phyloP scores from a whole-genome alignment of 1,139 yeast genomes.

The Suhomyces wounanorum region DNA sequence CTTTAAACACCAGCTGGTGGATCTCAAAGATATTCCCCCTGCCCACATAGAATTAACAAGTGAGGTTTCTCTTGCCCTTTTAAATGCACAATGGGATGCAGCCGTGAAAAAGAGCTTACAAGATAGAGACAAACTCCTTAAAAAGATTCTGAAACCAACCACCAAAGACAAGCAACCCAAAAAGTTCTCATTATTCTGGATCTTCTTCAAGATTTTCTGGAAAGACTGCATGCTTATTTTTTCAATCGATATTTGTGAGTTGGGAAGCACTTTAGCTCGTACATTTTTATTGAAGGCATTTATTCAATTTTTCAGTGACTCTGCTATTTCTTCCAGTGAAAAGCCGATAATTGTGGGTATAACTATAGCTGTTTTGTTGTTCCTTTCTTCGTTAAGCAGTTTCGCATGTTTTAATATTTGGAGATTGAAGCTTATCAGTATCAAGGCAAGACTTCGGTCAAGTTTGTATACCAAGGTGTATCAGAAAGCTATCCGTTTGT shows the following conservation, averaged over 20 bases:
- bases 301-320: conserved; percentile 28
- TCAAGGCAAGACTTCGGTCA: conserved; percentile 23
- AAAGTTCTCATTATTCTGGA: conserved; percentile 18
- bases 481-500: conserved; percentile 36
- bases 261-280: conserved; percentile 25
- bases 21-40: conserved; percentile 27
- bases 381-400: conserved; percentile 26
- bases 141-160: conserved; percentile 16
- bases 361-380: conserved; percentile 31
- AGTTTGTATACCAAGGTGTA: conserved; percentile 35
- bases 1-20: conserved; percentile 23
- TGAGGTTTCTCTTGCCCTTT: conserved; percentile 22
- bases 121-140: conserved; percentile 14
- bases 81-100: conserved; percentile 24
- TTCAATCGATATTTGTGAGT: conserved; percentile 24
- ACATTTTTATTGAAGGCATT: conserved; percentile 37
- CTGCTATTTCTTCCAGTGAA: conserved; percentile 14
- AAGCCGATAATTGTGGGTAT: conserved; percentile 33
- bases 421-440: conserved; percentile 21
- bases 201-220: conserved; percentile 22
- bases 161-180: conserved; percentile 18
- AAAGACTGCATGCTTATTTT: conserved; percentile 13
- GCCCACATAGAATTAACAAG: conserved; percentile 24
- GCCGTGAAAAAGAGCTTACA: conserved; percentile 21
- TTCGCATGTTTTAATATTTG: conserved; percentile 31